Evolutionary conservation across 352 stramenopile genomes (phyloP).

Genomic region (Pythium insidiosum): DNA sequence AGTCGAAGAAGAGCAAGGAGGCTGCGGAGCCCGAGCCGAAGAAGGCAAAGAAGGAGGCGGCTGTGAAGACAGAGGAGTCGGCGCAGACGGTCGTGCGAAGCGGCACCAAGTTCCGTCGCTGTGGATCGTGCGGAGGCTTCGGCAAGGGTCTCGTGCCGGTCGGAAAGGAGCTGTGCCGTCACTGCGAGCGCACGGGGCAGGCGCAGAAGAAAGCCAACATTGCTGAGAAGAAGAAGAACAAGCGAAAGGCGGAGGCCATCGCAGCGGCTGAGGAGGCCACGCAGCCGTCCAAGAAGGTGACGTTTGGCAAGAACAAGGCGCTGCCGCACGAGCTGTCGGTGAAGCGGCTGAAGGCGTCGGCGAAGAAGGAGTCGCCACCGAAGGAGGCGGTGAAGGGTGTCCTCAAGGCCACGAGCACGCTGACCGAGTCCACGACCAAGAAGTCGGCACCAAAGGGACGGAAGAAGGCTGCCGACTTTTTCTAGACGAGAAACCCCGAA

Average conservation of each 20-base stretch:
- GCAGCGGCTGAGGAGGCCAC: conserved; percentile 21
- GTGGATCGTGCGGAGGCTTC: conserved; percentile 49
- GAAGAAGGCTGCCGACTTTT: conserved; percentile 68
- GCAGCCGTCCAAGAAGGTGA: conserved; percentile 66
- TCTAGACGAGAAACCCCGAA: conserved; percentile 21
- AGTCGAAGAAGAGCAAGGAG: conserved; percentile 5
- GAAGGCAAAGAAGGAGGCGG: conserved; percentile 4
- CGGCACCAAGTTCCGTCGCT: conserved; percentile 72
- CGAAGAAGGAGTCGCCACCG: conserved; percentile 40
- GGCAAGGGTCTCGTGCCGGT: conserved; percentile 64
- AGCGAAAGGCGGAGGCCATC: conserved; percentile 39
- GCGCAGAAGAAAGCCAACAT: conserved; percentile 45
- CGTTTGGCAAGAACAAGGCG: conserved; percentile 82
- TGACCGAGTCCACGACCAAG: conserved; percentile 14
- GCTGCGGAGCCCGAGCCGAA: conserved; percentile 2
- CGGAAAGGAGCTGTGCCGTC: conserved; percentile 53
- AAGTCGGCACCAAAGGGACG: conserved; percentile 33
- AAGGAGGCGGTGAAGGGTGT: conserved; percentile 72
- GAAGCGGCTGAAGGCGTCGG: conserved; percentile 75
- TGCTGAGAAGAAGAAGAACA: conserved; percentile 43
- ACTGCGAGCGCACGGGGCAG: conserved; percentile 64
- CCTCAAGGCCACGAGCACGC: conserved; percentile 38
- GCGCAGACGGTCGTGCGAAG: conserved; percentile 37
- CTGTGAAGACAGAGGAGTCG: conserved; percentile 12
- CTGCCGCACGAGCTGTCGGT: conserved; percentile 71